Evolutionary conservation across 768 basidiomycete species (phyloP).

Genomic region (Leccinum boreale): DNA sequence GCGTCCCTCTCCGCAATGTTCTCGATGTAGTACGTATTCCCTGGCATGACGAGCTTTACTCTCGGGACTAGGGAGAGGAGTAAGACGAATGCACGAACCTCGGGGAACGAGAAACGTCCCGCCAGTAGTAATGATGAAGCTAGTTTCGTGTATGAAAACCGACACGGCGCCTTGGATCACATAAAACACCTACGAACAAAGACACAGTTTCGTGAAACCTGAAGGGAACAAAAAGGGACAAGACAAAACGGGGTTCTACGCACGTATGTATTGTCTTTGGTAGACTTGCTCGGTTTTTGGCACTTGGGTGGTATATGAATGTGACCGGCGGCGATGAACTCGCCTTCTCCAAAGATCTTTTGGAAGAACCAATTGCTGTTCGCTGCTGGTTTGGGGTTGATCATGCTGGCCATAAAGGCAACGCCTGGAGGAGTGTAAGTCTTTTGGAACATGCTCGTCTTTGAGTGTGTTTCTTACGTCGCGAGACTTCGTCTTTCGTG

Average conservation of each 20-base stretch:
- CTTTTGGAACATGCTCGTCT: not conserved
- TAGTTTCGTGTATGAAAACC: slow-evolving; percentile 77
- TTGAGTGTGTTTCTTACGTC: slow-evolving; percentile 55
- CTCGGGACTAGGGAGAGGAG: not conserved
- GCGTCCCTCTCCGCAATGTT: slow-evolving; percentile 82
- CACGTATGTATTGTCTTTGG: slow-evolving; percentile 93
- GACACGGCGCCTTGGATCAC: slow-evolving; percentile 88
- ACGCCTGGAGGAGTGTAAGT: slow-evolving; percentile 50
- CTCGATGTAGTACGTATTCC: slow-evolving; percentile 87
- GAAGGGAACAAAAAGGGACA: not conserved
- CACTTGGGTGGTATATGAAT: slow-evolving; percentile 74
- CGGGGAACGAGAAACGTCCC: slow-evolving; percentile 90
- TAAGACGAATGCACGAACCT: slow-evolving; percentile 46
- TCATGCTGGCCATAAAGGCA: slow-evolving; percentile 70
- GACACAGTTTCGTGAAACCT: not conserved
- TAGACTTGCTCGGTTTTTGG: slow-evolving; percentile 82
- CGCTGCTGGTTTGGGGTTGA: slow-evolving; percentile 56
- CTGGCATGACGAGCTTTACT: slow-evolving; percentile 35
- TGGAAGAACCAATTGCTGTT: slow-evolving; percentile 80
- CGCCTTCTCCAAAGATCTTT: slow-evolving; percentile 87
- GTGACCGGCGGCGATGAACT: slow-evolving; percentile 89
- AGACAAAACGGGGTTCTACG: slow-evolving; percentile 27
- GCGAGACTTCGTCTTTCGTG: slow-evolving; percentile 54
- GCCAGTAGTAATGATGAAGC: slow-evolving; percentile 73
- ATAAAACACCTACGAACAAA: slow-evolving; percentile 56